Conservation (phyloP, 2,329 filamentous ascomycete genomes). For the Alternaria infectoria region DNA sequence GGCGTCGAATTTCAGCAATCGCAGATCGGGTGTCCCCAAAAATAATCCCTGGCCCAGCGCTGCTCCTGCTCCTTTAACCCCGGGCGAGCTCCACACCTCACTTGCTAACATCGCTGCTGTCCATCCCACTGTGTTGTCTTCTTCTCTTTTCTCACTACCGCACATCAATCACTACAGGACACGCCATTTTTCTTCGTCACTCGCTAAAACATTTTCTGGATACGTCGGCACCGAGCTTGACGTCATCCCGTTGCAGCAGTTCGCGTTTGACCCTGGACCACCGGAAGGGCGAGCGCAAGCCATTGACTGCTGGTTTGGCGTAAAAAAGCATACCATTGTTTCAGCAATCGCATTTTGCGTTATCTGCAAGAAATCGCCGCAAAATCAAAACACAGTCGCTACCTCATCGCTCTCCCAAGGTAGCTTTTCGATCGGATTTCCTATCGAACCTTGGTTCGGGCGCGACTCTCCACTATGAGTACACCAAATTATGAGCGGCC, state of each 20-base stretch:
- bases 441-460: not conserved
- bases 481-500: conserved; percentile 44
- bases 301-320: conserved; percentile 1
- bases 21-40: conserved; percentile 30
- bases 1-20: conserved; percentile 18
- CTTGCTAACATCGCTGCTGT: conserved; percentile 9
- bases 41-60: conserved; percentile 16
- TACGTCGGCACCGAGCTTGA: conserved; percentile 2
- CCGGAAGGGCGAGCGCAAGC: conserved; percentile 1
- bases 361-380: not conserved
- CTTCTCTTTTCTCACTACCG: not conserved
- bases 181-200: not conserved
- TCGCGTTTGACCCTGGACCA: not conserved
- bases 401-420: not conserved
- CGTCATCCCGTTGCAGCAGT: conserved; percentile 11
- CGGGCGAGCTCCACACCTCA: conserved; percentile 13
- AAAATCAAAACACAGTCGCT: not conserved
- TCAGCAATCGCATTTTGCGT: not conserved
- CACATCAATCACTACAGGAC: not conserved
- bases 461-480: conserved; percentile 35
- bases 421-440: not conserved
- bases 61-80: conserved; percentile 25
- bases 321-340: not conserved
- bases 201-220: conserved; percentile 3
- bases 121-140: not conserved